Evolutionary conservation across 805 yeast genomes (phyloP), one percentile per base, ranked within the genome.

Genomic region (Kodamaea kaohsiungensis): DNA sequence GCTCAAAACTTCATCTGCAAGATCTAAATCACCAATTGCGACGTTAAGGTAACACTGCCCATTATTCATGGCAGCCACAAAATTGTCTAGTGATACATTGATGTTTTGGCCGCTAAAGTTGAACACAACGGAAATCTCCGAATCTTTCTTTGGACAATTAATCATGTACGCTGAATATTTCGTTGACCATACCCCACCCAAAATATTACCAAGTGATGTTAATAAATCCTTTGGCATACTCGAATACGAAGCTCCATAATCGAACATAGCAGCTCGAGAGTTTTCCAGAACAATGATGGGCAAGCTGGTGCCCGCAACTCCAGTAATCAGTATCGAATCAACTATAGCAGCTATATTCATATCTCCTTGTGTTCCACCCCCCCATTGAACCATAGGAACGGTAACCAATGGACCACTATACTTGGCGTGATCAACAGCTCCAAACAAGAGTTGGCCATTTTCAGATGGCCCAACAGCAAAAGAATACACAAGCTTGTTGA

Each of bases 351-450:
- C 42, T 16, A 6, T 17, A 16, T 4, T 38, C 7, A 38, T 7
- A 16, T 7, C 15, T n/a, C n/a, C n/a, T n/a, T n/a, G 2, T 9
- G 18, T 7, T 17, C 42, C 17, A 3, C 2, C 3, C 42, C 42
- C 5, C 13, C 5, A 38, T 16, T 38, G 17, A 3, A 38, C 42
- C 42, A n/a, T 38, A 16, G 42, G 42, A 17, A 51, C 15, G 3
- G 16, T 37, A 3, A 22, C 39, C 8, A 35, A 33, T 2, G 47
- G 15, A 2, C 38, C 27, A 19, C 18, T 43, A 37, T 82, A 86
- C 67, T 86, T 86, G 45, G 82, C 76, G 56, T 79, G 80, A 62
- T 88, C 93, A 22, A 84, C 78, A 35, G 86, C 95, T 49, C 95
- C 93, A 71, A 88, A 88, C 46, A 88, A 65, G 17, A 88, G 72